Conservation (phyloP, 1,284 basidiomycete genomes). For the Apiotrichum domesticum region DNA sequence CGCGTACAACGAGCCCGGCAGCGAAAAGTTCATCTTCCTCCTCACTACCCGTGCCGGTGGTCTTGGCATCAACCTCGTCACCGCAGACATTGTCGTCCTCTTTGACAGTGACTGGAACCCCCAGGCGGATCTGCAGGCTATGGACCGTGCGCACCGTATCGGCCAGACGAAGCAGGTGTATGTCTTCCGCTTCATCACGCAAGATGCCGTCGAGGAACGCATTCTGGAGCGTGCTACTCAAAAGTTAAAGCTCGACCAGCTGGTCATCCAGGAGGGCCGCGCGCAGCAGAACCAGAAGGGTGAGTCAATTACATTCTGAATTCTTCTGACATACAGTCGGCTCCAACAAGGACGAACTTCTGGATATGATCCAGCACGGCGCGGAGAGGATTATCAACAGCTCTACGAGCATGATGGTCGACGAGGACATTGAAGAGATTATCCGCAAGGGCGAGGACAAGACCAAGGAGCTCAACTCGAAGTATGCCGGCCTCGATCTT, state of each 20-base stretch:
- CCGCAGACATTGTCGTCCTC: constrained; percentile 92
- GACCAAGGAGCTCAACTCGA: constrained; percentile 80
- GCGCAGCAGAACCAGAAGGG: constrained; percentile 49
- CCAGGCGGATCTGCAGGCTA: constrained; percentile 96
- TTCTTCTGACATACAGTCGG: constrained; percentile 54
- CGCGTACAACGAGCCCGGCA: constrained; percentile 92
- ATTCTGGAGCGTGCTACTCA: constrained; percentile 96
- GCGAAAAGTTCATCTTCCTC: constrained; percentile 95
- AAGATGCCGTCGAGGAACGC: constrained; percentile 91
- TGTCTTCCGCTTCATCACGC: constrained; percentile 96
- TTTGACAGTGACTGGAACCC: constrained; percentile 99
- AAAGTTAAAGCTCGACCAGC: constrained; percentile 89
- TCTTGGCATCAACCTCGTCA: constrained; percentile 92
- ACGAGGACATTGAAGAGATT: constrained; percentile 92
- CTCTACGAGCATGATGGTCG: constrained; percentile 60
- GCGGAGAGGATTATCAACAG: constrained; percentile 94
- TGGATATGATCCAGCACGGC: constrained; percentile 98
- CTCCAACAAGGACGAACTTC: constrained; percentile 83
- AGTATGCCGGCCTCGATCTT: constrained; percentile 87
- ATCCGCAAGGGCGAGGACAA: constrained; percentile 87
- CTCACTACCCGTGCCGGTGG: constrained; percentile 98
- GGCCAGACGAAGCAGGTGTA: constrained; percentile 99
- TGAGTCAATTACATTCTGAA: neutral
- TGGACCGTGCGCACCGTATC: constrained; percentile 98
- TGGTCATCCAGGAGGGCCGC: constrained; percentile 96